These are phyloP conservation scores for Stagonosporopsis cucurbitacearum DNA, from an alignment of 2,329 filamentous ascomycete species.

Conservation along the genomic window DNA sequence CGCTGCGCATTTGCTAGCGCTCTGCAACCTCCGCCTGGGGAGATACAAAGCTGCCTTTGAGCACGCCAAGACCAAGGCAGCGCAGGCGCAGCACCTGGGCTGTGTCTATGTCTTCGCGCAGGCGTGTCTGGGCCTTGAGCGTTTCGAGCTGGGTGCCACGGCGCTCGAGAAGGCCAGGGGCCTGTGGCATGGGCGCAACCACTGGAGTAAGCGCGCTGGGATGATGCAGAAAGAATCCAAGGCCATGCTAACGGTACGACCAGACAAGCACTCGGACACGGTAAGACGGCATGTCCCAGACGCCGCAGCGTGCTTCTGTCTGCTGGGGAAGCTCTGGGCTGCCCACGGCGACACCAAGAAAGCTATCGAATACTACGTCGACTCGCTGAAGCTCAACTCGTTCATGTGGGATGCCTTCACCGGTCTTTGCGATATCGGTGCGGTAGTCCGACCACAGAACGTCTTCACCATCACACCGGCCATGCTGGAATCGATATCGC, in stretches of 20 bases:
- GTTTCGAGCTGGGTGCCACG: constrained; percentile 78
- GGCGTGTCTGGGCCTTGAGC: constrained; percentile 79
- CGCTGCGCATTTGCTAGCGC: constrained; percentile 79
- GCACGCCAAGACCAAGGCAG: constrained; percentile 73
- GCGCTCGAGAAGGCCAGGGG: constrained; percentile 82
- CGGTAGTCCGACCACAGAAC: constrained; percentile 79
- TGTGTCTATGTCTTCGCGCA: constrained; percentile 93
- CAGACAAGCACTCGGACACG: constrained; percentile 76
- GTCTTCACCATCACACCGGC: constrained; percentile 80
- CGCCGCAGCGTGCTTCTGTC: constrained; percentile 78
- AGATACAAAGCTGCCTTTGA: constrained; percentile 88
- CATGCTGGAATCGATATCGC: constrained; percentile 59
- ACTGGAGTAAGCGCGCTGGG: constrained; percentile 68
- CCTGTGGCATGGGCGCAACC: constrained; percentile 77
- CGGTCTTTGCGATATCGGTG: constrained; percentile 81
- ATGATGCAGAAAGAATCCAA: background rate
- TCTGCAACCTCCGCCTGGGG: constrained; percentile 83
- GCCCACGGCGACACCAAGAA: constrained; percentile 81
- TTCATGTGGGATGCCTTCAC: constrained; percentile 99
- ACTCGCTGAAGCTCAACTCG: constrained; percentile 86
- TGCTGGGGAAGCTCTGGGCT: constrained; percentile 86
- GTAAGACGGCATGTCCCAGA: constrained; percentile 79
- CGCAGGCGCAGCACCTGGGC: constrained; percentile 77
- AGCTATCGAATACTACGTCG: constrained; percentile 85
- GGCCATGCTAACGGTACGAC: constrained; percentile 19